phyloP scores from a whole-genome alignment of 1,284 basidiomycete species.

The Puccinia triticina region DNA sequence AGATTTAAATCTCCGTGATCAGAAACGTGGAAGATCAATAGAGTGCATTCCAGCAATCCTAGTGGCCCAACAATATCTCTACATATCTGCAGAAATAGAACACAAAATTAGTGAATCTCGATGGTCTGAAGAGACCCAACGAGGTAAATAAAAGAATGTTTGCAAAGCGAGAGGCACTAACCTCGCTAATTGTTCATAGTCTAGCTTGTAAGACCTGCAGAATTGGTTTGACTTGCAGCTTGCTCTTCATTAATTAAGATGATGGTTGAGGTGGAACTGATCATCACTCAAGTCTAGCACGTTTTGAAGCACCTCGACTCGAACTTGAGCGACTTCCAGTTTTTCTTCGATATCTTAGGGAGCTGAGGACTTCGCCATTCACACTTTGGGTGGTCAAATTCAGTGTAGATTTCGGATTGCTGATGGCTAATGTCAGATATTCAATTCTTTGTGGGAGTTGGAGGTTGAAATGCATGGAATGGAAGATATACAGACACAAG shows the following conservation, averaged over 20 bases:
- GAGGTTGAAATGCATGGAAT: conserved; percentile 21
- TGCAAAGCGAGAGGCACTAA: conserved; percentile 54
- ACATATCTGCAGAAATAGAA: conserved; percentile 69
- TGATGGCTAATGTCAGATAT: conserved; percentile 87
- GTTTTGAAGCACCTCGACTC: conserved; percentile 72
- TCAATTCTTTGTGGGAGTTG: conserved; percentile 42
- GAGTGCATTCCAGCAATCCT: conserved; percentile 78
- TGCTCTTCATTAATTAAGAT: conserved; percentile 34
- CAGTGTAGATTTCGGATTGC: conserved; percentile 92
- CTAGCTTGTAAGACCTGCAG: conserved; percentile 66
- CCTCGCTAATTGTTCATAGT: conserved; percentile 64
- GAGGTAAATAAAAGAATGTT: conserved; percentile 5
- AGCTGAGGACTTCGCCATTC: conserved; percentile 81
- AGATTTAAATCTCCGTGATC: conserved; percentile 84
- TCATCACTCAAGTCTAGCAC: conserved; percentile 59
- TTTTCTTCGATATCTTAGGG: conserved; percentile 94
- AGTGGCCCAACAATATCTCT: conserved; percentile 85
- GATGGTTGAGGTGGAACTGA: conserved; percentile 57
- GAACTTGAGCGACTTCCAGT: conserved; percentile 93
- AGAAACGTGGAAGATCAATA: conserved; percentile 89
- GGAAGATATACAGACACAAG: neutral
- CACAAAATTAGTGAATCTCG: neutral
- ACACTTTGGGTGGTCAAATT: conserved; percentile 69
- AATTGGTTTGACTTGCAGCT: conserved; percentile 61
- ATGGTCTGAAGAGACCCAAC: neutral